These are phyloP conservation scores for Erysimum cheiranthoides DNA, from an alignment of 345 rosid genomes.

Conservation along the genomic window DNA sequence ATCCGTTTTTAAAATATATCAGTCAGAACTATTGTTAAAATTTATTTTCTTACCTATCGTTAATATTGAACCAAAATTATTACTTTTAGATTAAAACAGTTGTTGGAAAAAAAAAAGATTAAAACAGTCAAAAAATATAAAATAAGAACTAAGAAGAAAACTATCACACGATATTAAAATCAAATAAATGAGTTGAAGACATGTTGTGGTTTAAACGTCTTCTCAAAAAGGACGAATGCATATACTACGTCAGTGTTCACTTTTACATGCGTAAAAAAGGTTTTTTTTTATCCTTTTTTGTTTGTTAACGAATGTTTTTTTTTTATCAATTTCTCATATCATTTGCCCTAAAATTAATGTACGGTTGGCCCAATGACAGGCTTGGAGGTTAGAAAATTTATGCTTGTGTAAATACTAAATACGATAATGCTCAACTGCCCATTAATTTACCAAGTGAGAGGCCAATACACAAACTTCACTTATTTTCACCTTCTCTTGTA, in stretches of 20 bases:
- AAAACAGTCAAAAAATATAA: no score
- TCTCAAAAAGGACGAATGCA: background rate
- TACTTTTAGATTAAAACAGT: background rate
- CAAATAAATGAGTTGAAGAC: background rate
- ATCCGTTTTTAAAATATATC: background rate
- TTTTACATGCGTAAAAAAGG: background rate
- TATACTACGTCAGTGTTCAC: background rate
- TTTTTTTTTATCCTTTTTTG: background rate
- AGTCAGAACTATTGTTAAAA: background rate
- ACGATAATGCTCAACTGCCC: background rate
- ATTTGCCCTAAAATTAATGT: background rate
- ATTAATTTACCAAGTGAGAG: constrained; percentile 7
- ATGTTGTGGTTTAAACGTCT: background rate
- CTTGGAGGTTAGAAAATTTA: constrained; percentile 28
- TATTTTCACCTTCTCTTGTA: background rate
- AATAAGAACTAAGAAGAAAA: no score
- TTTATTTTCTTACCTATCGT: background rate
- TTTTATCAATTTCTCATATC: background rate
- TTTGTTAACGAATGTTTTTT: no score
- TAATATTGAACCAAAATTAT: background rate
- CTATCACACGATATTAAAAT: background rate
- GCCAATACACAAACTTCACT: constrained; percentile 8
- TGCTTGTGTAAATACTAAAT: background rate
- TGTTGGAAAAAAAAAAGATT: background rate
- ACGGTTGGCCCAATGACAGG: constrained; percentile 19